Base-by-base conservation (phyloP, 2,329 filamentous ascomycete genomes). In the Hymenoscyphus albidus region DNA sequence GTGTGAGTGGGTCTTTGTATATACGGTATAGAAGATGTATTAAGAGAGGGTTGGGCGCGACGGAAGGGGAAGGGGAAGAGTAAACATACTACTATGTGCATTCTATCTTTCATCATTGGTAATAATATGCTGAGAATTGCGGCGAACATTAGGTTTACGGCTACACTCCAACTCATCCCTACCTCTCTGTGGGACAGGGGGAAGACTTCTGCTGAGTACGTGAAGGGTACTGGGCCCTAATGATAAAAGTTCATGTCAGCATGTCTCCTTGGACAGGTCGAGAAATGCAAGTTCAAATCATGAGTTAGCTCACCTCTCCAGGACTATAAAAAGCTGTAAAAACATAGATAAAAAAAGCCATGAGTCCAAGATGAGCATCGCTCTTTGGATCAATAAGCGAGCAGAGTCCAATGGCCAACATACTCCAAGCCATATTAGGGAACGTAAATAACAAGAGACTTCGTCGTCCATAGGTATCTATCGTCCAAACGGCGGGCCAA, bases 101-200 rank as follows among this genome's bases (percentile, higher is more conserved):
- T 62, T 16, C 63, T 76, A 74, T 60, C 77, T 74, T 80, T 80
- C 67, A 88, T 79, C 66, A 63, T 58, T 9, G 69, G 67, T 18
- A 68, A 64, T 9, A 65, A 88, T 62, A 90, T 83, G 35, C 82
- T 81, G 16, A 90, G 76, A 0, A 89, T 81, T 0, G 83, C 80
- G 0, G 83, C 83, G 80, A 80, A 85, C 69, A 81, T 80, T 58
- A 88, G 79, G 68, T 86, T 88, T 0, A 86, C 89, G 1, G 88
- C 85, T 9, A 90, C 88, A 7, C 87, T 84, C 76, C 83, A 90
- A 0, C 82, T 83, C 88, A 91, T 91, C 64, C 88, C 88, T 31
- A 90, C 81, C 72, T 91, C 88, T 71, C 88, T 82, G 73, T 91
- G 88, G 1, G 86, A 88, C 0, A 90, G 81, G 0, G 88, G 88